phyloP scores from a whole-genome alignment of 202 grass and related monocot species.

The Elaeis oleifera region DNA sequence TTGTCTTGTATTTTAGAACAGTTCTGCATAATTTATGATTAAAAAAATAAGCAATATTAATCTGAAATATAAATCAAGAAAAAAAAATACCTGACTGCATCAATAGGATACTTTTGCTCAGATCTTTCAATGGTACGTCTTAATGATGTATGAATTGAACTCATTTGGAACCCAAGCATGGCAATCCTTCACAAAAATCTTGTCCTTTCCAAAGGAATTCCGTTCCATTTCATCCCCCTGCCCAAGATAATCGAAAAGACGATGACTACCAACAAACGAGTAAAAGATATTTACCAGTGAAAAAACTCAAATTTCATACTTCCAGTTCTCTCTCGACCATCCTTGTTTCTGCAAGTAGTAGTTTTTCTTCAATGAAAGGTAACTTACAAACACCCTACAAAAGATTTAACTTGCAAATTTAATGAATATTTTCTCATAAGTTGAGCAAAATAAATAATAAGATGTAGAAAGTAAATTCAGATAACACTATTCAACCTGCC shows the following conservation, averaged over 20 bases:
- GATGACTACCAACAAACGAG: not conserved
- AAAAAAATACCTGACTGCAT: constrained; percentile 23
- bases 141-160: constrained; percentile 5
- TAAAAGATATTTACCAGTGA: not conserved
- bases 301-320: constrained; percentile 20
- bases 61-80: not conserved
- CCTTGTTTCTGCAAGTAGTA: constrained; percentile 31
- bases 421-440: no score
- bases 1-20: no score
- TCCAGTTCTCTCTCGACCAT: constrained; percentile 26
- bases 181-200: constrained; percentile 33
- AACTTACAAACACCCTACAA: constrained; percentile 32
- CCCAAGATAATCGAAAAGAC: not conserved
- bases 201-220: constrained; percentile 34
- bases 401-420: not conserved
- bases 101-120: not conserved
- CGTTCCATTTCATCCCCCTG: constrained; percentile 37
- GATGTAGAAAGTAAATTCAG: not conserved
- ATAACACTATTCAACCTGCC: constrained; percentile 35
- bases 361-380: constrained; percentile 49
- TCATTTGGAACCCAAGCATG: not conserved
- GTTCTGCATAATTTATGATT: no score
- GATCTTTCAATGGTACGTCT: not conserved
- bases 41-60: no score
- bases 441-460: no score